Percentiles rank a stretch among this genome's conserved stretches.
Conservation (phyloP, 345 rosid genomes). For the Punica granatum region DNA sequence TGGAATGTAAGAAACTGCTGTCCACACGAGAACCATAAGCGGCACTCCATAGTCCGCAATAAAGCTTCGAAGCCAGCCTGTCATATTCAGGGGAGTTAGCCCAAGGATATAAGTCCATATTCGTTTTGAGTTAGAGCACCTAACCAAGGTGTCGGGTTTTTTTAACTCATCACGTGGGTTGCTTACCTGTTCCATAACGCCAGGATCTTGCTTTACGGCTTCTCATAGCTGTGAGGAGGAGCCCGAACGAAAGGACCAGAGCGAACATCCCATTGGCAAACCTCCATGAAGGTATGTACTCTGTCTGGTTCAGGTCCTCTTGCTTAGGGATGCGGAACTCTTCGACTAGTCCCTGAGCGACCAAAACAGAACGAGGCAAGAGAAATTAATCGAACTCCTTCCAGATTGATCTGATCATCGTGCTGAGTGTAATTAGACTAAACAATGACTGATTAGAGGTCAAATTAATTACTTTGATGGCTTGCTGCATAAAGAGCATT, state of each 20-base stretch:
- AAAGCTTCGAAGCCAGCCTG: conserved; percentile 86
- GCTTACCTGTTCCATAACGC: conserved; percentile 86
- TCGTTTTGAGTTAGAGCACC: background rate
- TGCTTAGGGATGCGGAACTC: conserved; percentile 74
- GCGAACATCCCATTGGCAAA: conserved; percentile 98
- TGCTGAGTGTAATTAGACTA: background rate
- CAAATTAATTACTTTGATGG: conserved; percentile 51
- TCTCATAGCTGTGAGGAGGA: conserved; percentile 63
- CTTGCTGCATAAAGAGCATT: conserved; percentile 98
- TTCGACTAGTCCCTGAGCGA: conserved; percentile 67
- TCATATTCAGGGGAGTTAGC: background rate
- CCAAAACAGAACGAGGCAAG: background rate
- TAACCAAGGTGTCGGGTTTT: background rate
- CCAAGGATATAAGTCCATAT: no score
- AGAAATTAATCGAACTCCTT: background rate
- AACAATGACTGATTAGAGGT: background rate
- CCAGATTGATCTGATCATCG: background rate
- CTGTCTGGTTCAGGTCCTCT: conserved; percentile 40
- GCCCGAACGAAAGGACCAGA: conserved; percentile 81
- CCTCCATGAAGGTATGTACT: conserved; percentile 72
- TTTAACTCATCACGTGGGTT: no score
- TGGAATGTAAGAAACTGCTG: conserved; percentile 81
- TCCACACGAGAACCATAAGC: conserved; percentile 89
- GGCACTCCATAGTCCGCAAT: conserved; percentile 97
- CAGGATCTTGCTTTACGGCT: conserved; percentile 90